Evolutionary conservation across 2,329 filamentous ascomycete species (phyloP), one percentile per base, ranked within the genome.

Genomic region (Aspergillus clavatus): DNA sequence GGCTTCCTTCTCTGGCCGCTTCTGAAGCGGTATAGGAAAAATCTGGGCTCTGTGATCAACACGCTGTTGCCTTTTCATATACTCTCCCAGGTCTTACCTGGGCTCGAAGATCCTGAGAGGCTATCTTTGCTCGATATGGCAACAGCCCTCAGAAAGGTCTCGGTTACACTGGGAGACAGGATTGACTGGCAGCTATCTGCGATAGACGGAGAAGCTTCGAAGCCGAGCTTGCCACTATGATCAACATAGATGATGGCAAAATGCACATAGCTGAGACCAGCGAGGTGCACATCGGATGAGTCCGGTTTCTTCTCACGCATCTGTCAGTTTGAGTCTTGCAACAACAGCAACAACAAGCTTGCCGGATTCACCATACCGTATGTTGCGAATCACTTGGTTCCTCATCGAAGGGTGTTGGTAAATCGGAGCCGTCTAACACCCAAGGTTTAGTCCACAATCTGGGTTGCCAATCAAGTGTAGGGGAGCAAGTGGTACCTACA

Each of bases 211-310:
- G 62, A 65, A 7, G 61, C 54, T 42, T 58, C 54, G 22, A 63
- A 57, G 18, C 60, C 55, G 10, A 65, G 54, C 38, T 63, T 61
- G 5, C 61, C 62, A 40, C 52, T 48, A 22, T 55, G 48, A 38
- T 64, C 60, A 23, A 63, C 56, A 33, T 64, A 65, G 21, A 65
- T 61, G 12, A 65, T 48, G 36, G 62, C 62, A 53, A 58, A 65
- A 43, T 65, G 62, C 6, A 53, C 46, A 42, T 52, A 62, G 3
- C 47, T 45, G 42, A 55, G 43, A 12, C 52, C 54, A 28, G 55
- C 54, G 28, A 49, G 49, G 28, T 54, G 52, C 36, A 57, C 47
- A 40, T 52, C 54, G 51, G 51, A 51, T 4, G 56, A 55, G 46
- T 58, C 58, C 14, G 46, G 50, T 26, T 49, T 45, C 22, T 49